Evolutionary conservation across 192 early-diverging fungal species (phyloP).

Genomic region (Linnemannia elongata): DNA sequence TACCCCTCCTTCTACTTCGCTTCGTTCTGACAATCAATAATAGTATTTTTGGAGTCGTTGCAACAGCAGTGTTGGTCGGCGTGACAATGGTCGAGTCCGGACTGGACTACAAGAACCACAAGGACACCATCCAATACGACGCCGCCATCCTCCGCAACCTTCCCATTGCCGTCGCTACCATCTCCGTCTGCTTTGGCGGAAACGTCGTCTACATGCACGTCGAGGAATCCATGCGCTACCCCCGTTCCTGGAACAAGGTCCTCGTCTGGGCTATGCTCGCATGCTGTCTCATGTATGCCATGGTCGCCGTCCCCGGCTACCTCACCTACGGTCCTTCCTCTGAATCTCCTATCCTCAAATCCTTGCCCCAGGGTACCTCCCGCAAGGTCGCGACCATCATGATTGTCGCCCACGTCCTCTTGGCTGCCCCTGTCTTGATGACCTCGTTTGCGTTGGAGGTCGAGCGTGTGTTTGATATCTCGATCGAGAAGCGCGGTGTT

Average conservation of each 20-base stretch:
- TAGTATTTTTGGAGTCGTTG: slow-evolving; percentile 72
- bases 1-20: background rate
- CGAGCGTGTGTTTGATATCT: slow-evolving; percentile 67
- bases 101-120: slow-evolving; percentile 63
- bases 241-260: slow-evolving; percentile 69
- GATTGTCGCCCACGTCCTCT: slow-evolving; percentile 75
- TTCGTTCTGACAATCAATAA: background rate
- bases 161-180: slow-evolving; percentile 72
- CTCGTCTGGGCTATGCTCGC: slow-evolving; percentile 63
- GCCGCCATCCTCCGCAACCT: slow-evolving; percentile 64
- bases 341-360: slow-evolving; percentile 69
- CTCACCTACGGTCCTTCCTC: slow-evolving; percentile 70
- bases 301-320: slow-evolving; percentile 74
- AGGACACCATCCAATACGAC: slow-evolving; percentile 54
- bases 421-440: slow-evolving; percentile 75
- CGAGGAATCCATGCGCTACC: slow-evolving; percentile 73
- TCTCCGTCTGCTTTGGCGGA: slow-evolving; percentile 77
- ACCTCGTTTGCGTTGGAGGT: slow-evolving; percentile 74
- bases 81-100: slow-evolving; percentile 67
- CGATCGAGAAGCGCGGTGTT: slow-evolving; percentile 48
- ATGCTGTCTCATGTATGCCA: slow-evolving; percentile 73
- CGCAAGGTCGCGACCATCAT: slow-evolving; percentile 66
- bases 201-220: slow-evolving; percentile 82
- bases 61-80: slow-evolving; percentile 70
- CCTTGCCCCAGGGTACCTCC: slow-evolving; percentile 65